Percentiles rank a stretch among this genome's conserved stretches.
These are phyloP conservation scores for Aspergillus tanneri DNA, from an alignment of 2,329 filamentous ascomycete genomes.

Conservation along the genomic window DNA sequence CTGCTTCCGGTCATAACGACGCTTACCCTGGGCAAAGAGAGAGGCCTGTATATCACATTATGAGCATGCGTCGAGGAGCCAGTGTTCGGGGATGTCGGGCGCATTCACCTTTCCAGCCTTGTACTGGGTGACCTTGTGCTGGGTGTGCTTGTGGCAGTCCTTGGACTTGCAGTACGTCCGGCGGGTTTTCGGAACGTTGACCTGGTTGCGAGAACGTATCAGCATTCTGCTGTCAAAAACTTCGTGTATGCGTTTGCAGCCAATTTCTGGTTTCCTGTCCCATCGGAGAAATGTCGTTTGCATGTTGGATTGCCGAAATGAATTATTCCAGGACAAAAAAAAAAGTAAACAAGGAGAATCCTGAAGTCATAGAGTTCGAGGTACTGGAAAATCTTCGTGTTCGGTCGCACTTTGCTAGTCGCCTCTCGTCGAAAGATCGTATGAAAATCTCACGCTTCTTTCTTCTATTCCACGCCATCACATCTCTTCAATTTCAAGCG, in stretches of 20 bases:
- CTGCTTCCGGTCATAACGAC: conserved; percentile 99
- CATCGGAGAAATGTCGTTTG: conserved; percentile 16
- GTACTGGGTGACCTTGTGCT: conserved; percentile 95
- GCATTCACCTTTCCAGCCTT: conserved; percentile 81
- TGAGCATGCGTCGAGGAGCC: conserved; percentile 24
- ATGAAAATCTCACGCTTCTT: background rate
- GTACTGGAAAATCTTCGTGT: background rate
- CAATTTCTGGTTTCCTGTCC: conserved; percentile 13
- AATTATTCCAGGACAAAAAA: background rate
- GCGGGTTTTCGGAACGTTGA: conserved; percentile 98
- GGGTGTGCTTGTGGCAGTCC: conserved; percentile 88
- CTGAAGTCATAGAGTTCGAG: background rate
- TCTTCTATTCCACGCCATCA: background rate
- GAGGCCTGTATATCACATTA: conserved; percentile 61
- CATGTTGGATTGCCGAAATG: background rate
- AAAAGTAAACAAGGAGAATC: no score
- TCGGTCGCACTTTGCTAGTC: background rate
- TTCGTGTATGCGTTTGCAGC: conserved; percentile 4
- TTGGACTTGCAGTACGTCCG: conserved; percentile 98
- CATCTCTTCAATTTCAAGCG: background rate
- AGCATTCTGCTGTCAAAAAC: conserved; percentile 22
- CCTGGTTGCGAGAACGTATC: conserved; percentile 53
- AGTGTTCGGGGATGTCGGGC: conserved; percentile 16
- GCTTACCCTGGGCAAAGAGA: conserved; percentile 97
- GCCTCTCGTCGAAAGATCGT: background rate